Evolutionary conservation across 176 grass and related monocot genomes (phyloP).

Genomic region (Carex cristatella): DNA sequence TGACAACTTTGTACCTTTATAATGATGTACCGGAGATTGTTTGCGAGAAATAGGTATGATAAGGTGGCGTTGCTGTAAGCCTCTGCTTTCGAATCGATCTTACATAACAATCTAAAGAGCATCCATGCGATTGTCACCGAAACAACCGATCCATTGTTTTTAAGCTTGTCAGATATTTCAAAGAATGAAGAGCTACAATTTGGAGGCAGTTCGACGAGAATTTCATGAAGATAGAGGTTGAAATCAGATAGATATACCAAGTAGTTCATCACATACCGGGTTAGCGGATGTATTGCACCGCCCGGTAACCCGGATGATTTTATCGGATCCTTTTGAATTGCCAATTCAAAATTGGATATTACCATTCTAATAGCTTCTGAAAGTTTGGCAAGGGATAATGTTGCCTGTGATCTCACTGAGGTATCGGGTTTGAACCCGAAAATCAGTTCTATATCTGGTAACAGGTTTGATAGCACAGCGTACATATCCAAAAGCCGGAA

Average conservation of each 20-base stretch:
- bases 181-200: not conserved
- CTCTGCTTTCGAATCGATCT: slow-evolving; percentile 65
- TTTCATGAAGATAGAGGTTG: slow-evolving; percentile 14
- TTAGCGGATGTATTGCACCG: slow-evolving; percentile 64
- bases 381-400: slow-evolving; percentile 10
- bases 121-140: slow-evolving; percentile 33
- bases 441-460: slow-evolving; percentile 25
- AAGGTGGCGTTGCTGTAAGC: slow-evolving; percentile 32
- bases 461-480: slow-evolving; percentile 18
- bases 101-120: slow-evolving; percentile 40
- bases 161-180: not conserved
- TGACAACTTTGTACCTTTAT: slow-evolving; percentile 41
- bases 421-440: slow-evolving; percentile 18
- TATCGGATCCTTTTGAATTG: slow-evolving; percentile 47
- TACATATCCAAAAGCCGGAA: slow-evolving; percentile 77
- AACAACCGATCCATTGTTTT: slow-evolving; percentile 2
- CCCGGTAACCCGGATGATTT: slow-evolving; percentile 16
- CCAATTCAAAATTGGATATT: slow-evolving; percentile 42
- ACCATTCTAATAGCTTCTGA: slow-evolving; percentile 26
- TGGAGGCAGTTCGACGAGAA: not conserved
- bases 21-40: slow-evolving; percentile 65
- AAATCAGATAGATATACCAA: slow-evolving; percentile 62
- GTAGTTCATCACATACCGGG: slow-evolving; percentile 91
- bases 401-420: slow-evolving; percentile 13
- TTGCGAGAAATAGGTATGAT: slow-evolving; percentile 70